These are phyloP conservation scores for Tuctoria greenei DNA, from an alignment of 176 grass and related monocot species.

Conservation along the genomic window DNA sequence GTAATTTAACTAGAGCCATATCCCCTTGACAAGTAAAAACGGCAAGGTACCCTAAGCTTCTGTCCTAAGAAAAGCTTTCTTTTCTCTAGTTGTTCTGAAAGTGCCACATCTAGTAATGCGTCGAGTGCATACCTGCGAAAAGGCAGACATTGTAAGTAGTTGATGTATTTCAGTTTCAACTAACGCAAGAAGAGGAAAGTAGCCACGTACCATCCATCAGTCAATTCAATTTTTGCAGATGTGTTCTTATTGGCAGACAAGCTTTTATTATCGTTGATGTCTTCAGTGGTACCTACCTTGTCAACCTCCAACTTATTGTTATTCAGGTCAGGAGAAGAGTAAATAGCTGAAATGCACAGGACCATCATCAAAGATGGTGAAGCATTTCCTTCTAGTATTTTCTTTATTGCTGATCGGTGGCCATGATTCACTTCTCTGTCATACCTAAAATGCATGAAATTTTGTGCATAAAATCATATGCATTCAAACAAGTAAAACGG, in stretches of 20 bases:
- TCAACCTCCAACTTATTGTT: slow-evolving; percentile 37
- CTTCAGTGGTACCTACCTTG: slow-evolving; percentile 32
- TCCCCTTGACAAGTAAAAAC: slow-evolving; percentile 35
- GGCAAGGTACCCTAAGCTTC: slow-evolving; percentile 81
- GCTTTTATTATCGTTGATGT: slow-evolving; percentile 25
- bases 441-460: slow-evolving; percentile 59
- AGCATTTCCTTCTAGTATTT: slow-evolving; percentile 86
- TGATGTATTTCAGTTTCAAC: slow-evolving; percentile 27
- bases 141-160: neutral
- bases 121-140: slow-evolving; percentile 75
- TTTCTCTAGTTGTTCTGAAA: slow-evolving; percentile 67
- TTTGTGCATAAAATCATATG: slow-evolving; percentile 30
- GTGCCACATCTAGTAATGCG: slow-evolving; percentile 61
- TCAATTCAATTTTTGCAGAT: slow-evolving; percentile 62
- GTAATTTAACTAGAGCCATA: slow-evolving; percentile 30
- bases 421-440: slow-evolving; percentile 90
- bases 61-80: slow-evolving; percentile 90
- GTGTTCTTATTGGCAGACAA: slow-evolving; percentile 39
- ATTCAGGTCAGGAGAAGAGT: slow-evolving; percentile 48
- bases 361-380: slow-evolving; percentile 88
- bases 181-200: slow-evolving; percentile 24
- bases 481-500: slow-evolving; percentile 19
- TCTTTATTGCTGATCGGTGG: slow-evolving; percentile 86
- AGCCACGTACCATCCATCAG: slow-evolving; percentile 82
- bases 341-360: slow-evolving; percentile 86